phyloP scores from a whole-genome alignment of 73 alveolate genomes.

The Uronychia setigera region DNA sequence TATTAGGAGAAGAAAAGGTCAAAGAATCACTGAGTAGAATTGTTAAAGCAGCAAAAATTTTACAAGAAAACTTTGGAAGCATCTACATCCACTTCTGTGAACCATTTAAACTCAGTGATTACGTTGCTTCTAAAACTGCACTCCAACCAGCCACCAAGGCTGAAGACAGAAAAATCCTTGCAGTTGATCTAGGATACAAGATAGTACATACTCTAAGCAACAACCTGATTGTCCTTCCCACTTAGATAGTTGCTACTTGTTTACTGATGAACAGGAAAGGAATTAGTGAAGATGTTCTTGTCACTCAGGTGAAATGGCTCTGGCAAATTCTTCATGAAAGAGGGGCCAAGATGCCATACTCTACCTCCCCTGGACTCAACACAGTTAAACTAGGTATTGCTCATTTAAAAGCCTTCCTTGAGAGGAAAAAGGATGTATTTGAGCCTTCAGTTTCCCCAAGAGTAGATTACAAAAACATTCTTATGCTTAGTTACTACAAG shows the following conservation, averaged over 20 bases:
- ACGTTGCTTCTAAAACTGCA: not conserved
- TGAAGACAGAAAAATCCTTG: constrained; percentile 37
- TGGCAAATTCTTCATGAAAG: constrained; percentile 59
- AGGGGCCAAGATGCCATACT: constrained; percentile 51
- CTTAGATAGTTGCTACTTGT: constrained; percentile 80
- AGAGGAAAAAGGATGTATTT: constrained; percentile 75
- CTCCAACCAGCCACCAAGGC: not conserved
- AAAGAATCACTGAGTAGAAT: constrained; percentile 85
- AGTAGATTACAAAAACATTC: constrained; percentile 83
- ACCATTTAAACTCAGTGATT: constrained; percentile 62
- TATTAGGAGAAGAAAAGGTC: constrained; percentile 89
- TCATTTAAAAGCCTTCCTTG: constrained; percentile 48
- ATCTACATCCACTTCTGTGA: constrained; percentile 77
- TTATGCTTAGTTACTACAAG: constrained; percentile 81
- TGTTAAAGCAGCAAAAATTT: constrained; percentile 69
- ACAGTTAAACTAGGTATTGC: constrained; percentile 51
- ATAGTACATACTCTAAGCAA: constrained; percentile 46
- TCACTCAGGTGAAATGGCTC: constrained; percentile 79
- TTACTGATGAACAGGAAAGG: constrained; percentile 89
- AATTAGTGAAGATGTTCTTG: constrained; percentile 79
- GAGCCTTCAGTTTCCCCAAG: constrained; percentile 74
- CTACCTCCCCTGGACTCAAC: constrained; percentile 25
- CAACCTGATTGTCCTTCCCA: constrained; percentile 74
- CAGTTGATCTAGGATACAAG: constrained; percentile 60
- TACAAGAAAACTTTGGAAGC: constrained; percentile 84